phyloP scores from a whole-genome alignment of 768 basidiomycete genomes.

The Termitomyces sp. region DNA sequence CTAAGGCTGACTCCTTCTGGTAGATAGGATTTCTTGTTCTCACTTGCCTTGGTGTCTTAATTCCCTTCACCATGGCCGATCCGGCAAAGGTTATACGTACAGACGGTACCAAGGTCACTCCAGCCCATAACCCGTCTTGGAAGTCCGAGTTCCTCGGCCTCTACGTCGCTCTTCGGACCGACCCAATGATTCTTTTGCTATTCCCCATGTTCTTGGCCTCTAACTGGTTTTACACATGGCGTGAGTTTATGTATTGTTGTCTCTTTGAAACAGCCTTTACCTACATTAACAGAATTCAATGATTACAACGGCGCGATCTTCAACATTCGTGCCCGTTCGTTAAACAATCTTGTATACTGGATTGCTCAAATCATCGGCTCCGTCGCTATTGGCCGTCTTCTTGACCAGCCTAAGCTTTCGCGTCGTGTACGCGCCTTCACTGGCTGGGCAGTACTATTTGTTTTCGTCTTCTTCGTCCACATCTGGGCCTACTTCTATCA shows the following conservation, averaged over 20 bases:
- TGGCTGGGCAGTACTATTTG: conserved; percentile 60
- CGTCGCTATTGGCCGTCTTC: conserved; percentile 58
- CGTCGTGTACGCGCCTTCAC: conserved; percentile 69
- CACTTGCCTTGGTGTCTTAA: conserved; percentile 58
- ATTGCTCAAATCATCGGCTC: conserved; percentile 73
- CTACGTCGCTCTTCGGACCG: conserved; percentile 59
- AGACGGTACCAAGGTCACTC: conserved; percentile 64
- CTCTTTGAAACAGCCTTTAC: neutral
- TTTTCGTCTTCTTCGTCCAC: conserved; percentile 64
- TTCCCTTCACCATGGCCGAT: conserved; percentile 68
- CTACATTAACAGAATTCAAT: conserved; percentile 54
- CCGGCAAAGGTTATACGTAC: conserved; percentile 70
- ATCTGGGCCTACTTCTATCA: conserved; percentile 78
- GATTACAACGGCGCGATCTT: conserved; percentile 75
- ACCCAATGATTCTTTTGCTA: conserved; percentile 67
- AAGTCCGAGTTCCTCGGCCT: conserved; percentile 70
- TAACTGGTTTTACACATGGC: conserved; percentile 87
- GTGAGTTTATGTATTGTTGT: conserved; percentile 31
- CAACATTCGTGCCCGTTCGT: conserved; percentile 70
- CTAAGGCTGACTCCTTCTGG: neutral
- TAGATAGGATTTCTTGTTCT: conserved; percentile 79
- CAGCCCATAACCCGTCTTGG: conserved; percentile 71
- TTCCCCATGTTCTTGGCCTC: conserved; percentile 87
- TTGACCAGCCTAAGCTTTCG: conserved; percentile 50
- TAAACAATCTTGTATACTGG: conserved; percentile 84